Evolutionary conservation across 192 early-diverging fungal species (phyloP), one percentile per base, ranked within the genome.

Genomic region (Diversispora eburnea): DNA sequence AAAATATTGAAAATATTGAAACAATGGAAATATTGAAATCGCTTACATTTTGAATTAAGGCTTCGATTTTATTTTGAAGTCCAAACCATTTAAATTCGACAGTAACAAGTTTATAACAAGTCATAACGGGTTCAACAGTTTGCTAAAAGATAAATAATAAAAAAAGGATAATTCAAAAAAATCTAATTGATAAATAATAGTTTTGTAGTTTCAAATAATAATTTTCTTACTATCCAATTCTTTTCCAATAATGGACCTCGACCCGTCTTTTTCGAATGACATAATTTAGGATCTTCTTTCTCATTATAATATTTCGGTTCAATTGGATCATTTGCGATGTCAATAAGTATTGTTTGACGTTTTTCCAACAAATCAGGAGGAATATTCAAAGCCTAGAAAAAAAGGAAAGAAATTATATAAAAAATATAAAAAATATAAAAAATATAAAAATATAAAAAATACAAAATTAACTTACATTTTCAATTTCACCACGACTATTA

Each of bases 51-150:
- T 88, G 87, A 74, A 93, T 90, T 46, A 87, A 86, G 9, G 77
- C 75, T 75, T 93, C 91, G 5, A 88, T 87, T n/a, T 81, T 81
- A 8, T 72, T 81, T 66, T 91, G 91, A 46, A 93, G 56, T 0
- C 89, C 89, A 73, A 87, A 91, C 87, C 88, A 91, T 59, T 85
- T 88, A 77, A 93, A 93, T 74, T 93, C 91, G 17, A 88, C 89
- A 10, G 87, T 90, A 3, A 91, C 86, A 45, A 93, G 75, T 75
- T 93, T 93, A 79, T 93, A 93, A 79, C 91, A 93, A 3, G 90
- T 91, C 91, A 93, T 93, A 13, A 88, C 84, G 15, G 91, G 91
- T 22, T 87, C 85, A 59, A 84, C 88, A 2, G 79, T 87, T 72
- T 88, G 76, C 62, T 68, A 41, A 49, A 51, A 75, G 42, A 41